Evolutionary conservation across 1,284 basidiomycete genomes (phyloP), one percentile per base, ranked within the genome.

Genomic region (Austroboletus niveus): DNA sequence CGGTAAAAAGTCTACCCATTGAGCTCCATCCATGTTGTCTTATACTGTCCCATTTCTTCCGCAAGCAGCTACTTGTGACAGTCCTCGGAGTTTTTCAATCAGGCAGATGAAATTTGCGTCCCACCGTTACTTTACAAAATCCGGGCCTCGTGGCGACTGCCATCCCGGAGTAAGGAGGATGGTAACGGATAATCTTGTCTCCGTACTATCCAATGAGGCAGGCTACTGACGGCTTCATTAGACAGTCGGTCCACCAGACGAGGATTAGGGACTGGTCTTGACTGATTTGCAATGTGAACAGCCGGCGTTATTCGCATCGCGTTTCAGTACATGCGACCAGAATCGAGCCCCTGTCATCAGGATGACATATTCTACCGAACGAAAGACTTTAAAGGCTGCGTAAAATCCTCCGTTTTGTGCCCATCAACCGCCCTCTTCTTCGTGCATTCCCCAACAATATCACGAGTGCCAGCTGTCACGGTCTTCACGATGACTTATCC

Each of bases 401-500:
- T 8, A 24, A 17, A 39, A 35, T 20, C 8, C 22, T 22, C 5
- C 3, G 3, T 15, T 39, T 22, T n/a, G 12, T 29, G 35, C 44
- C 31, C 51, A 38, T 38, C 36, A 8, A 6, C 34, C 47, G 32
- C 39, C 32, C 40, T 34, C 32, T 34, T 11, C 15, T 27, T 17
- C 22, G 22, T 24, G 22, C 22, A 1, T 24, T 24, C 22, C 22
- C 22, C 22, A 24, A 5, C 3, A 24, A 24, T 2, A 24, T 5
- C 22, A 24, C 22, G 22, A 24, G 22, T 24, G 4, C 22, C 22
- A 24, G 22, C 22, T 5, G 5, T 24, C n/a, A n/a, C n/a, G n/a
- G n/a, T n/a, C 22, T 24, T 5, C 22, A 5, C 27, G 44, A 67
- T 67, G 65, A 42, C 64, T 9, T 51, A 49, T 45, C 54, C 57